A percentile compares a stretch with the other conserved stretches of the same genome.
phyloP scores from a whole-genome alignment of 306 rosid genomes.

The Aeschynomene evenia region DNA sequence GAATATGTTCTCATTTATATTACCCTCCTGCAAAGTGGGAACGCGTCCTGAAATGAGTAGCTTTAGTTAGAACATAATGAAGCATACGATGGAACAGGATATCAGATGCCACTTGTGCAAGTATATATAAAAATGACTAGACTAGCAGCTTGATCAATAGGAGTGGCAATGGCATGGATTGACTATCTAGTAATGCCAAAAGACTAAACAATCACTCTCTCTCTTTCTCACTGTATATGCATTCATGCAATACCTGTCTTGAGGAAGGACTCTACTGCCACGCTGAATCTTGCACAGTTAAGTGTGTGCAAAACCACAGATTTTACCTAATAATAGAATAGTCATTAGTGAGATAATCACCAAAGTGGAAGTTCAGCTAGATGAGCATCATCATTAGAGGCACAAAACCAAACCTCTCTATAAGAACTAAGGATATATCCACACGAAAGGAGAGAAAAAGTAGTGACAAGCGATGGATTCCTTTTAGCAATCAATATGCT shows the following conservation, averaged over 20 bases:
- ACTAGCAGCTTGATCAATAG: conserved; percentile 4
- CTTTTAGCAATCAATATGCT: conserved; percentile 79
- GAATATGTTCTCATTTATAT: conserved; percentile 71
- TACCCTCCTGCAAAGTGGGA: conserved; percentile 83
- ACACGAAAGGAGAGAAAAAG: conserved; percentile 90
- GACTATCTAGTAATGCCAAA: conserved; percentile 10
- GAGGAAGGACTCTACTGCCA: conserved; percentile 85
- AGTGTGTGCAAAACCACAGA: conserved; percentile 96
- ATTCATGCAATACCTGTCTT: conserved; percentile 61
- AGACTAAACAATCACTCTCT: background rate
- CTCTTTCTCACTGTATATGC: background rate
- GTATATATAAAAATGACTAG: conserved; percentile 9
- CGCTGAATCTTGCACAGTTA: conserved; percentile 83
- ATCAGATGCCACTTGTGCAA: background rate
- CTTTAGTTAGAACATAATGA: conserved; percentile 20
- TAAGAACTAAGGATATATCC: conserved; percentile 93
- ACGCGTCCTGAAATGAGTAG: conserved; percentile 63
- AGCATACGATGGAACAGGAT: conserved; percentile 11
- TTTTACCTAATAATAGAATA: conserved; percentile 61
- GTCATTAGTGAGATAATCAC: conserved; percentile 27
- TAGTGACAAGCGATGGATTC: conserved; percentile 80
- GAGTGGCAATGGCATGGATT: conserved; percentile 9
- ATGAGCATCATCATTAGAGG: conserved; percentile 14
- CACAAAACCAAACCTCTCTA: conserved; percentile 68
- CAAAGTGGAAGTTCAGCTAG: conserved; percentile 14